Evolutionary conservation across 2,329 filamentous ascomycete species (phyloP), one percentile per base, ranked within the genome.

Genomic region (Talaromyces sp.): DNA sequence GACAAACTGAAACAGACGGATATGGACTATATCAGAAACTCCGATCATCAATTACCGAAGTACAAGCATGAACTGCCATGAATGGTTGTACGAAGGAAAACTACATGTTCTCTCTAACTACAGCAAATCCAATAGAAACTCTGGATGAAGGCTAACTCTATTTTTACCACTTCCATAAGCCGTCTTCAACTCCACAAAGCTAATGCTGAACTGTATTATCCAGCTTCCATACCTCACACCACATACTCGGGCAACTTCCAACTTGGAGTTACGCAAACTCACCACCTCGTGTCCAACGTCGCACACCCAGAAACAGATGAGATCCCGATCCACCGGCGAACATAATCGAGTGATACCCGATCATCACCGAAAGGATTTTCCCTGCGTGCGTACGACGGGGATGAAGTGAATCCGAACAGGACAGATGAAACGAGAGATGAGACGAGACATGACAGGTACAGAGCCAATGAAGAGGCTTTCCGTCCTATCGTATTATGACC

Each of bases 321-420:
- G 40, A 49, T 49, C 30, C 29, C 37, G 37, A 42, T 43, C 36
- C 44, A 37, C 27, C 47, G 37, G 47, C 19, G 39, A 44, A 29
- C 47, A 44, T 40, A 44, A 29, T 22, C 14, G 24, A 11, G 47
- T 49, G 30, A 29, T 35, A 49, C 47, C 30, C 47, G 47, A 49
- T 19, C 36, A 42, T 40, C 20, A 20, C 47, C 22, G 39, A 40
- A 39, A 22, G 7, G 6, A 27, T 10, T 24, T 30, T 24, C 47
- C 47, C 36, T 42, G 47, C 37, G 29, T 43, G 16, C 24, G 47
- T 49, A 44, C 47, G 22, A 49, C 47, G 27, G 36, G 46, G 46
- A 24, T 40, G 27, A n/a, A n/a, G n/a, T 13, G 9, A 19, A 24
- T 8, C 20, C 8, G 36, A 36, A 39, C n/a, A 6, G 10, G 36